phyloP scores from a whole-genome alignment of 164 flowering plant genomes.

The Umbilicus rupestris region DNA sequence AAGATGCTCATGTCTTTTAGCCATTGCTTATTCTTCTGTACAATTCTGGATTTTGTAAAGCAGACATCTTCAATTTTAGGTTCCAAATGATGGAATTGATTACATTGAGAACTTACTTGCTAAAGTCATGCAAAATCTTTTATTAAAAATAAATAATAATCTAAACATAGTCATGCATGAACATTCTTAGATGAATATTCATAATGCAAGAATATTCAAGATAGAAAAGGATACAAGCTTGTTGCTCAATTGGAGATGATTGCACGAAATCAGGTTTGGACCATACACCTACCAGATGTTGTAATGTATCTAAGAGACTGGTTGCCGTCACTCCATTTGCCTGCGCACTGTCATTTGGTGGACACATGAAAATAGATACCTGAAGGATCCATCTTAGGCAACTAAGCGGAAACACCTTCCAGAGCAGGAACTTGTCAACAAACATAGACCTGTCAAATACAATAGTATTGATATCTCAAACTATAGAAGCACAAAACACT shows the following conservation, averaged over 20 bases:
- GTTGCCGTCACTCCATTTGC: constrained; percentile 21
- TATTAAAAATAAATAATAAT: no score
- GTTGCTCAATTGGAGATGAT: constrained; percentile 73
- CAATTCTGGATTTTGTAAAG: no score
- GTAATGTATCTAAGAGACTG: constrained; percentile 39
- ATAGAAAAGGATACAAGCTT: constrained; percentile 76
- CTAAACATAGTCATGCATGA: no score
- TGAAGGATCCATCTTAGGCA: constrained; percentile 92
- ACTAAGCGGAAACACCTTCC: constrained; percentile 84
- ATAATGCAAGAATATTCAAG: not conserved
- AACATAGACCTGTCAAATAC: constrained; percentile 59
- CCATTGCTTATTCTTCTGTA: no score
- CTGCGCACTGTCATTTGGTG: constrained; percentile 30
- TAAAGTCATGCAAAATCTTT: not conserved
- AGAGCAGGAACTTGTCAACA: constrained; percentile 70
- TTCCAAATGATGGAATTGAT: no score
- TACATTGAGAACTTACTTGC: not conserved
- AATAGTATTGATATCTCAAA: not conserved
- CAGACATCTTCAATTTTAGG: no score
- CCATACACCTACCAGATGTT: constrained; percentile 56
- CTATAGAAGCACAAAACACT: not conserved
- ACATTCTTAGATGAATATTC: not conserved
- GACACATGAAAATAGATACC: constrained; percentile 58
- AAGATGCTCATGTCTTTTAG: no score
- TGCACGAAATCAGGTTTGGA: constrained; percentile 78